These are phyloP conservation scores for Geosmithia morbida DNA, from an alignment of 2,329 filamentous ascomycete species.

Conservation along the genomic window DNA sequence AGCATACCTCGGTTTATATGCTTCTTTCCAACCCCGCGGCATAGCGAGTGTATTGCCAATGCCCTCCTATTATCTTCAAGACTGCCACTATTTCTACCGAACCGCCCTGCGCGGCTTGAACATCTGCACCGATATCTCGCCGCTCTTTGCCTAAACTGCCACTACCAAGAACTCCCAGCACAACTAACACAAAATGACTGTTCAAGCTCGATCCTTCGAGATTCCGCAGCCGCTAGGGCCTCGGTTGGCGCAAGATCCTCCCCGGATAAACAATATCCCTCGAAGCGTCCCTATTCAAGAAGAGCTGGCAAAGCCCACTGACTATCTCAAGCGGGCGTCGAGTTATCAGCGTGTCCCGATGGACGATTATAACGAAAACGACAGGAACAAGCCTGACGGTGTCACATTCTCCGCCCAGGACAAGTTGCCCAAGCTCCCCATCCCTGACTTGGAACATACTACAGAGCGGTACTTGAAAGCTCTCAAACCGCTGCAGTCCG, in stretches of 20 bases:
- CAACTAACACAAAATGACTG: slow-evolving; percentile 21
- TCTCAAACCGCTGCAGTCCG: slow-evolving; percentile 65
- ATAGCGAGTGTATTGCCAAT: slow-evolving; percentile 37
- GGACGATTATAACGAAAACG: slow-evolving; percentile 26
- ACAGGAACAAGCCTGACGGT: slow-evolving; percentile 46
- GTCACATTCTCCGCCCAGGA: slow-evolving; percentile 87
- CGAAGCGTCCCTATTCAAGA: slow-evolving; percentile 23
- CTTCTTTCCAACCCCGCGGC: slow-evolving; percentile 1
- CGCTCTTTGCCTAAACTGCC: slow-evolving; percentile 50
- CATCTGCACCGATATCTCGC: slow-evolving; percentile 64
- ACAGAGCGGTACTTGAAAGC: slow-evolving; percentile 68
- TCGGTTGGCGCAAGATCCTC: slow-evolving; percentile 36
- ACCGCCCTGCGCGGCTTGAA: slow-evolving; percentile 77
- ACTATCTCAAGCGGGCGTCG: slow-evolving; percentile 7
- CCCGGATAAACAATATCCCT: slow-evolving; percentile 14
- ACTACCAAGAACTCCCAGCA: background rate
- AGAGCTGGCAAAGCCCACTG: slow-evolving; percentile 7
- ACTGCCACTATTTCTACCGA: slow-evolving; percentile 89
- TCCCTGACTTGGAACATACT: slow-evolving; percentile 71
- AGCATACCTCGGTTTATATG: background rate
- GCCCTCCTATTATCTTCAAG: slow-evolving; percentile 69
- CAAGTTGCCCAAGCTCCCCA: slow-evolving; percentile 78
- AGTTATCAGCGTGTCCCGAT: slow-evolving; percentile 32
- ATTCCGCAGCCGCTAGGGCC: slow-evolving; percentile 60
- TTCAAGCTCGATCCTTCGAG: slow-evolving; percentile 27